Percentiles rank a stretch among this genome's conserved stretches.
These are phyloP conservation scores for Monosporascus sp. DNA, from an alignment of 2,329 filamentous ascomycete species.

Conservation along the genomic window DNA sequence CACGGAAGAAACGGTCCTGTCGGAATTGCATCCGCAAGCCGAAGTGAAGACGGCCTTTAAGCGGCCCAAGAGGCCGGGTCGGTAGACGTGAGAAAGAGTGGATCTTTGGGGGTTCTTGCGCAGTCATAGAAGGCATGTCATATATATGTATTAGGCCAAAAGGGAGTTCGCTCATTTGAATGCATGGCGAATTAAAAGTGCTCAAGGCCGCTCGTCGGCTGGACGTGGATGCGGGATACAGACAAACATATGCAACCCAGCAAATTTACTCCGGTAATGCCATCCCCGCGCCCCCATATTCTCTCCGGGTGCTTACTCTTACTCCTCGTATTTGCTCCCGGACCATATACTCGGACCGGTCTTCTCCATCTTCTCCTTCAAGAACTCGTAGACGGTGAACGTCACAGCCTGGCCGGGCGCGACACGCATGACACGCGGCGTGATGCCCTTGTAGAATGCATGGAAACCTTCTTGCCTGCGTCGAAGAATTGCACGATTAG, in stretches of 20 bases:
- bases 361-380: constrained; percentile 67
- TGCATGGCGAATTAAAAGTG: no score
- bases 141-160: not conserved
- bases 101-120: constrained; percentile 1
- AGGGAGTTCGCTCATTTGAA: not conserved
- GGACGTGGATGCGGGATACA: no score
- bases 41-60: constrained; percentile 65
- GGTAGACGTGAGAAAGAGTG: constrained; percentile 31
- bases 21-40: constrained; percentile 63
- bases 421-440: constrained; percentile 93
- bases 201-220: no score
- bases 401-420: constrained; percentile 86
- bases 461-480: constrained; percentile 81
- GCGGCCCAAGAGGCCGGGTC: constrained; percentile 73
- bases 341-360: constrained; percentile 54
- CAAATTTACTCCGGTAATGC: no score
- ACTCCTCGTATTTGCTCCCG: constrained; percentile 65
- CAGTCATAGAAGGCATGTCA: constrained; percentile 1
- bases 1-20: constrained; percentile 57
- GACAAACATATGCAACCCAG: no score
- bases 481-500: not conserved
- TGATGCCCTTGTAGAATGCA: constrained; percentile 99
- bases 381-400: constrained; percentile 72
- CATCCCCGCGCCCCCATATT: not conserved
- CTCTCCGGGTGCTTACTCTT: constrained; percentile 12